Evolutionary conservation across 805 yeast genomes (phyloP).

Genomic region (Grigorovia jiainica): DNA sequence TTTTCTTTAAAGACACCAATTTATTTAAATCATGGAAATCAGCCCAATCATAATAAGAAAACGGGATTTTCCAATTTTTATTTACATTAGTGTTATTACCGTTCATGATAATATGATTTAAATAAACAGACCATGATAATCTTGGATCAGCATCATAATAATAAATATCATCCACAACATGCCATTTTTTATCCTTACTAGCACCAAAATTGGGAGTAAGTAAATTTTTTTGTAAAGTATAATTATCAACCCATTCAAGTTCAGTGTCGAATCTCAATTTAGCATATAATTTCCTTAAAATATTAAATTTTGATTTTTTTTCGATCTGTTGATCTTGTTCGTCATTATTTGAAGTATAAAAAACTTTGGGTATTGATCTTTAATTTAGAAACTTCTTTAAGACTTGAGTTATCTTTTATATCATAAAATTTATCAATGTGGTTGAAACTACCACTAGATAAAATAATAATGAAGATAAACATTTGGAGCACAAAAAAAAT

Average conservation of each 20-base stretch:
- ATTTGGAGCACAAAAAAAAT: too few species aligned
- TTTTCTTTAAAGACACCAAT: conserved; percentile 17
- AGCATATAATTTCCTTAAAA: conserved; percentile 12
- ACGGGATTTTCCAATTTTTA: conserved; percentile 27
- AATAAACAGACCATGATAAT: conserved; percentile 40
- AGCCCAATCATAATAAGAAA: conserved; percentile 53
- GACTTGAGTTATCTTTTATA: too few species aligned
- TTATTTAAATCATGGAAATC: conserved; percentile 36
- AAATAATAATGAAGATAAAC: too few species aligned
- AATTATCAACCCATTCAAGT: conserved; percentile 13
- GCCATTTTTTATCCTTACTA: conserved; percentile 8
- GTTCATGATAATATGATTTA: conserved; percentile 29
- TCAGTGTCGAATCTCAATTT: conserved; percentile 14
- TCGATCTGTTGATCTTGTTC: too few species aligned
- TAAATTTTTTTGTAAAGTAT: conserved; percentile 13
- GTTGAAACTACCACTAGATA: too few species aligned
- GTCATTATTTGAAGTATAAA: too few species aligned
- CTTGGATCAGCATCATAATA: conserved; percentile 49
- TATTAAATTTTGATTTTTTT: too few species aligned
- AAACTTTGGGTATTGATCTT: too few species aligned
- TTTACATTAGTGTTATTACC: too few species aligned
- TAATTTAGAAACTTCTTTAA: too few species aligned
- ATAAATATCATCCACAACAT: conserved; percentile 16
- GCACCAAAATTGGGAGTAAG: conserved; percentile 15
- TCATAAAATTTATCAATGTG: too few species aligned